These are phyloP conservation scores for Pseudocercospora fuligena DNA, from an alignment of 2,329 filamentous ascomycete genomes.

Conservation along the genomic window DNA sequence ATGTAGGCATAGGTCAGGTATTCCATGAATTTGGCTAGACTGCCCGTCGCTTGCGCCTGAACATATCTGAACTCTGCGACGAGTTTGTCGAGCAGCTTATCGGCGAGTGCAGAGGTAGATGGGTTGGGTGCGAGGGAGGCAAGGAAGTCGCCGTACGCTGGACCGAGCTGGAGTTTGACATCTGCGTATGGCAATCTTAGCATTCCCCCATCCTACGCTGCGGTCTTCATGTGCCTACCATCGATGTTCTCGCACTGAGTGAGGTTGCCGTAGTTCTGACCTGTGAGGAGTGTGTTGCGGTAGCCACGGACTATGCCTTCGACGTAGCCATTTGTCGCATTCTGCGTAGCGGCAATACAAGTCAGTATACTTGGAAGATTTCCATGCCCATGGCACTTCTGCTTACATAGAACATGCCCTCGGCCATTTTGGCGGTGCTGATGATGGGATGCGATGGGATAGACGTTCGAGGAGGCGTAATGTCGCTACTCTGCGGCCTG, in stretches of 20 bases:
- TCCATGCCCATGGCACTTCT: neutral
- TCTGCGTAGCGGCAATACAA: conserved; percentile 48
- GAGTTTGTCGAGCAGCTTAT: conserved; percentile 96
- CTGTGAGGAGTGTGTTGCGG: conserved; percentile 87
- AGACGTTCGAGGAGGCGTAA: neutral
- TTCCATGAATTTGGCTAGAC: conserved; percentile 93
- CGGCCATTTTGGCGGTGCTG: conserved; percentile 44
- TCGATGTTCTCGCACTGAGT: conserved; percentile 98
- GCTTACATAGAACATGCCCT: conserved; percentile 47
- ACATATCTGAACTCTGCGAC: conserved; percentile 97
- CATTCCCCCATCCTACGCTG: conserved; percentile 12
- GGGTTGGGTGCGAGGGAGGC: conserved; percentile 92
- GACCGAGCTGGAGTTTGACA: conserved; percentile 95
- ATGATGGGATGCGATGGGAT: neutral
- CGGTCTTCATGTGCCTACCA: conserved; percentile 60
- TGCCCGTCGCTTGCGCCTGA: conserved; percentile 88
- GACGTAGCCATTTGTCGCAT: conserved; percentile 73
- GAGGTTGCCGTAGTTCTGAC: conserved; percentile 91
- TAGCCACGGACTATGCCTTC: conserved; percentile 98
- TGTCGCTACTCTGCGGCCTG: neutral
- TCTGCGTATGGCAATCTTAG: conserved; percentile 60
- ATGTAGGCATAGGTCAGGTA: conserved; percentile 99
- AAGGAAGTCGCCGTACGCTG: conserved; percentile 96
- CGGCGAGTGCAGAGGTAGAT: conserved; percentile 90
- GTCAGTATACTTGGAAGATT: conserved; percentile 16